A percentile compares a stretch with the other conserved stretches of the same genome.
phyloP scores from a whole-genome alignment of 148 eudicot species.

The Vaccinium darrowii region DNA sequence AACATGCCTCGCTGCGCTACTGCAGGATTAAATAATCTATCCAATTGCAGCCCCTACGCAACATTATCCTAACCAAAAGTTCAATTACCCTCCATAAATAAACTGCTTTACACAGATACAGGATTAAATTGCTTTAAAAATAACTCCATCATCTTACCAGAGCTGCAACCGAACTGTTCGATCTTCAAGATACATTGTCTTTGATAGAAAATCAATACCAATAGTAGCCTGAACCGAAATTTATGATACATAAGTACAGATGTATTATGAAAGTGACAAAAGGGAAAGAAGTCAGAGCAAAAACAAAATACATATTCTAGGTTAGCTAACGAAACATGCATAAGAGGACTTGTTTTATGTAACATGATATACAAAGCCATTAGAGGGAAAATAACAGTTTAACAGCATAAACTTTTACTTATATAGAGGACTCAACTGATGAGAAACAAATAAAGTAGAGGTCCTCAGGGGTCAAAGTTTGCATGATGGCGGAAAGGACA shows the following conservation, averaged over 20 bases:
- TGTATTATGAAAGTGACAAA: background rate
- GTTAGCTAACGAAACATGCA: background rate
- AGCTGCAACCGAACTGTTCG: conserved; percentile 43
- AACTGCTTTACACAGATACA: background rate
- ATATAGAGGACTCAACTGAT: background rate
- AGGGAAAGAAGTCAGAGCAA: background rate
- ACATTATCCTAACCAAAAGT: background rate
- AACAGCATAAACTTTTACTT: no score
- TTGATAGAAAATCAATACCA: conserved; percentile 45
- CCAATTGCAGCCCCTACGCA: background rate
- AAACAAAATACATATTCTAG: background rate
- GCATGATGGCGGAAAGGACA: background rate
- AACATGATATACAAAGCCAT: background rate
- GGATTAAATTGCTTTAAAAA: background rate
- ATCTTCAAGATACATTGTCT: conserved; percentile 48
- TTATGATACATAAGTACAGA: background rate
- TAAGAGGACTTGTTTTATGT: background rate
- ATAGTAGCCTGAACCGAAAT: conserved; percentile 39
- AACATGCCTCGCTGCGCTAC: background rate
- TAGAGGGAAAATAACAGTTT: background rate
- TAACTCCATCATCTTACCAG: conserved; percentile 30
- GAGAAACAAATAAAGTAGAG: background rate
- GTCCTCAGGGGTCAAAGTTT: background rate
- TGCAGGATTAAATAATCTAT: background rate
- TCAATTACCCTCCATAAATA: background rate